These are phyloP conservation scores for Plenodomus tracheiphilus DNA, from an alignment of 2,329 filamentous ascomycete genomes.

Conservation along the genomic window DNA sequence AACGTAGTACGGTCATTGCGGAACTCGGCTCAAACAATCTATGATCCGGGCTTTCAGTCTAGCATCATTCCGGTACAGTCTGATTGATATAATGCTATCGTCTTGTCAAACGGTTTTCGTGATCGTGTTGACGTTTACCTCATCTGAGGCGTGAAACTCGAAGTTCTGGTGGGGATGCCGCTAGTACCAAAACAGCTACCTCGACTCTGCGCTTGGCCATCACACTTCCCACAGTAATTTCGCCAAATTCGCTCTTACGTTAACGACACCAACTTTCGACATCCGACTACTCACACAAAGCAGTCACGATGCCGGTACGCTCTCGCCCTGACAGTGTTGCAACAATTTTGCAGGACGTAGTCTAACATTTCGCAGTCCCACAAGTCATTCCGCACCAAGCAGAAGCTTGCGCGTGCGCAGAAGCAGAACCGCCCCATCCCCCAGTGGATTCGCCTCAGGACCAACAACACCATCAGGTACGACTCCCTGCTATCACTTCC, in stretches of 20 bases:
- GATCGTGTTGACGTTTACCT: not conserved
- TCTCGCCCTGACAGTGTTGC: slow-evolving; percentile 6
- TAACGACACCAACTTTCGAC: slow-evolving; percentile 21
- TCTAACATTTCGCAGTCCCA: slow-evolving; percentile 70
- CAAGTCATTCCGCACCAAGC: slow-evolving; percentile 99
- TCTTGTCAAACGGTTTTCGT: too few relatives aligned
- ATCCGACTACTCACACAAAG: slow-evolving; percentile 37
- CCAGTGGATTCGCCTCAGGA: slow-evolving; percentile 99
- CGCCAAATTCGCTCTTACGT: slow-evolving; percentile 6
- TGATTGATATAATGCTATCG: too few relatives aligned
- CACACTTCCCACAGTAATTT: slow-evolving; percentile 3
- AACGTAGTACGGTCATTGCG: too few relatives aligned
- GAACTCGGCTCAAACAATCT: too few relatives aligned
- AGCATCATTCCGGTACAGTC: too few relatives aligned
- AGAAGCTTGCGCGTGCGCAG: slow-evolving; percentile 99
- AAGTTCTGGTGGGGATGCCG: not conserved
- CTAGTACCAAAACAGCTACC: not conserved
- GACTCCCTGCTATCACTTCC: not conserved
- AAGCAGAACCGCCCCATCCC: slow-evolving; percentile 99
- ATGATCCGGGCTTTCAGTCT: too few relatives aligned
- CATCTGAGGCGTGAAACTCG: too few relatives aligned
- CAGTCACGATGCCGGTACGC: slow-evolving; percentile 47
- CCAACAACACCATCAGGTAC: slow-evolving; percentile 88
- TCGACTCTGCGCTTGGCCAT: slow-evolving; percentile 1
- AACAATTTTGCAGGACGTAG: not conserved